phyloP scores from a whole-genome alignment of 1,284 basidiomycete genomes.

The Austroboletus novae-zelandiae region DNA sequence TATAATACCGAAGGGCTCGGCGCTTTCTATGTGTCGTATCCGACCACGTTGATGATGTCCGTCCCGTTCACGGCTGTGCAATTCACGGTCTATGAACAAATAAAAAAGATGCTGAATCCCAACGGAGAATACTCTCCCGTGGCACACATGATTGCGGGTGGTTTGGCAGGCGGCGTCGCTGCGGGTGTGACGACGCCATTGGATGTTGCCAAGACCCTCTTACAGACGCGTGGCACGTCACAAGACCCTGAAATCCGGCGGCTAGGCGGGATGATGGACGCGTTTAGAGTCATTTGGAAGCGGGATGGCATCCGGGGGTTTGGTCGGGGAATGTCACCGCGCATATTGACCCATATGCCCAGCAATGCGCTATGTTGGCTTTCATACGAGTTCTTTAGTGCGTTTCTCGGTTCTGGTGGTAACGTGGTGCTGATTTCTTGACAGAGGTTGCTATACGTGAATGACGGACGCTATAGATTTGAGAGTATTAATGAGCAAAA shows the following conservation, averaged over 20 bases:
- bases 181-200: slow-evolving; percentile 96
- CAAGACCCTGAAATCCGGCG: slow-evolving; percentile 81
- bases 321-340: slow-evolving; percentile 83
- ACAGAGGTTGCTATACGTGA: slow-evolving; percentile 68
- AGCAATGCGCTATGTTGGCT: slow-evolving; percentile 98
- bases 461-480: slow-evolving; percentile 15
- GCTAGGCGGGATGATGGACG: slow-evolving; percentile 85
- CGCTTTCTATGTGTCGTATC: slow-evolving; percentile 99
- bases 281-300: slow-evolving; percentile 84
- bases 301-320: slow-evolving; percentile 88
- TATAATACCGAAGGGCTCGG: slow-evolving; percentile 83
- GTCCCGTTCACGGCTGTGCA: slow-evolving; percentile 99
- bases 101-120: slow-evolving; percentile 89
- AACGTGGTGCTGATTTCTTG: slow-evolving; percentile 14
- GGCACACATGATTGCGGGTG: slow-evolving; percentile 91
- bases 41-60: slow-evolving; percentile 95
- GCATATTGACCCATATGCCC: slow-evolving; percentile 95
- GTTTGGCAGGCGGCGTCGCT: slow-evolving; percentile 89
- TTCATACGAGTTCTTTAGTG: slow-evolving; percentile 95
- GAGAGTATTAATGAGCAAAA: slow-evolving; percentile 9
- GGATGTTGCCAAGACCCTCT: slow-evolving; percentile 97
- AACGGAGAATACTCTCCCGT: slow-evolving; percentile 83
- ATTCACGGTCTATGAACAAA: slow-evolving; percentile 94
- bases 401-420: slow-evolving; percentile 36
- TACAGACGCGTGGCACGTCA: slow-evolving; percentile 91